phyloP scores from a whole-genome alignment of 306 rosid genomes.

The Quercus gilva region DNA sequence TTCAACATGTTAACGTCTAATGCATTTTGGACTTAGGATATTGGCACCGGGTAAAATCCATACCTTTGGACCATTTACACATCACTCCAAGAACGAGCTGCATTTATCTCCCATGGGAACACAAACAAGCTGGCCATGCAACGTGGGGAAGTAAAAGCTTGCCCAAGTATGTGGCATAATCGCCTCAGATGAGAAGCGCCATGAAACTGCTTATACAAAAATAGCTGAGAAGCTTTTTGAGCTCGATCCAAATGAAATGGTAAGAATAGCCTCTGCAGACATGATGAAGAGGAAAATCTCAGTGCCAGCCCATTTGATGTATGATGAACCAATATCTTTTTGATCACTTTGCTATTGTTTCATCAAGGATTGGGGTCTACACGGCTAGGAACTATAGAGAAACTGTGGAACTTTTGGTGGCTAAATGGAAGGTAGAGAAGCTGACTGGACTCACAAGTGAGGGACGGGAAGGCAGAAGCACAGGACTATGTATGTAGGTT shows the following conservation, averaged over 20 bases:
- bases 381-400: conserved; percentile 81
- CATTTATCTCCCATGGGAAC: conserved; percentile 82
- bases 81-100: conserved; percentile 86
- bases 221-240: conserved; percentile 76
- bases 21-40: conserved; percentile 46
- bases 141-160: conserved; percentile 64
- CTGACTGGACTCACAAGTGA: conserved; percentile 66
- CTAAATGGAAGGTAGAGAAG: conserved; percentile 72
- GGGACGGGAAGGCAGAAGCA: conserved; percentile 77
- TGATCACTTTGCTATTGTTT: conserved; percentile 54
- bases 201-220: conserved; percentile 82
- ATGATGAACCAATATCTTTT: conserved; percentile 72
- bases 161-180: conserved; percentile 86
- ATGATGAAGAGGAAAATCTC: conserved; percentile 89
- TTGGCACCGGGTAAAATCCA: conserved; percentile 67
- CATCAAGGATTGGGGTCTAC: conserved; percentile 78
- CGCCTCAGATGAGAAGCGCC: conserved; percentile 89
- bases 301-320: conserved; percentile 88
- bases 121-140: conserved; percentile 81
- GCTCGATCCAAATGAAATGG: conserved; percentile 78
- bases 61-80: conserved; percentile 80
- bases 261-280: too few species aligned
- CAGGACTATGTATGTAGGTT: conserved; percentile 75
- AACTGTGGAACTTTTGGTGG: conserved; percentile 73
- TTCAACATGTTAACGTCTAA: neutral